Conservation (phyloP, 23 red algal species). For the Gracilaria vermiculophylla region DNA sequence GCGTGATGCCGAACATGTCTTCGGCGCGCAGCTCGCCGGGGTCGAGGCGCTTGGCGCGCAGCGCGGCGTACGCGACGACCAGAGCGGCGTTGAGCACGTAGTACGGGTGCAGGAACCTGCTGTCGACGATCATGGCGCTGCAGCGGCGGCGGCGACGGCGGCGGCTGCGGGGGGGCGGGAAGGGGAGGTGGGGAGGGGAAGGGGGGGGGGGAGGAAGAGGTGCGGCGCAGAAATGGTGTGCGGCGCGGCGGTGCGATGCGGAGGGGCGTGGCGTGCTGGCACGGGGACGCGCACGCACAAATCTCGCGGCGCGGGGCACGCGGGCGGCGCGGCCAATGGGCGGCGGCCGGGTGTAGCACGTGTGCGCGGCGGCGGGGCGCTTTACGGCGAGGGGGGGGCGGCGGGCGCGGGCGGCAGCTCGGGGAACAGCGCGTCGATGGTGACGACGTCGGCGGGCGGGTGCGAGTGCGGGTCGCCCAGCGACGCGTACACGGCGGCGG, state of each 20-base stretch:
- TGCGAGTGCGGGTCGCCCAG: conserved; percentile 46
- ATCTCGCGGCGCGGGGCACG: neutral
- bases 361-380: neutral
- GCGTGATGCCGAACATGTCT: conserved; percentile 71
- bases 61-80: conserved; percentile 39
- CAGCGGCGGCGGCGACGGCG: neutral
- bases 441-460: neutral
- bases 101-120: conserved; percentile 61
- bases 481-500: conserved; percentile 55
- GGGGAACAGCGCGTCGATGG: conserved; percentile 61
- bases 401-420: neutral
- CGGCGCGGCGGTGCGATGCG: neutral
- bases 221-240: neutral
- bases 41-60: conserved; percentile 62
- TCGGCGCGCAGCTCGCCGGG: conserved; percentile 3
- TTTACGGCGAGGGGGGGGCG: neutral
- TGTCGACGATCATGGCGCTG: neutral
- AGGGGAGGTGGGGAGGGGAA: too few species aligned
- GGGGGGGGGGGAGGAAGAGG: too few species aligned
- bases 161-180: neutral
- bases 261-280: neutral
- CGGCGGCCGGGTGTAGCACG: neutral
- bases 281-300: neutral
- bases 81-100: conserved; percentile 65
- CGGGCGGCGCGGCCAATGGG: neutral